Evolutionary conservation across 2,329 filamentous ascomycete genomes (phyloP), one percentile per base, ranked within the genome.

Genomic region (Penicillium freii): DNA sequence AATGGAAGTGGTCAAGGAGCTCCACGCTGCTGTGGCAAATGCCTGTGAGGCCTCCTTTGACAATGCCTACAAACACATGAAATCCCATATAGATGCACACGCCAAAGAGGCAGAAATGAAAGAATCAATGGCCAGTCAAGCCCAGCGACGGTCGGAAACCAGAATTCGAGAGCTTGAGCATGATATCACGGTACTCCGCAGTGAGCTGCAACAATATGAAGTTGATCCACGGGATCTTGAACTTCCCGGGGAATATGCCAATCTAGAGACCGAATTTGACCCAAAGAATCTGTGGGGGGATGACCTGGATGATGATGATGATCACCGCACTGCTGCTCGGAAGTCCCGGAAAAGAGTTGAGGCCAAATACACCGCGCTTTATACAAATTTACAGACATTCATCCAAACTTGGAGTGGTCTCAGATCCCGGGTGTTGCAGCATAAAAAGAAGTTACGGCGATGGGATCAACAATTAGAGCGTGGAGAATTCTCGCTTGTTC

Each of bases 321-420:
- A 57, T 23, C 40, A 47, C 29, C 36, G 54, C n/a, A 51, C 65
- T 29, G 38, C 58, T 31, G 38, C 58, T 31, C 58, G 58, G 33
- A 54, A 67, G 17, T 45, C 56, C 39, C 60, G 61, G 31, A 48
- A 65, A 46, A 54, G 52, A 6, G 51, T 75, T 29, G 63, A 62
- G n/a, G 33, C 58, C 5, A 68, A 67, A 59, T 77, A 77, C 62
- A 54, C 59, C 3, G 62, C 68, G 10, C 62, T 76, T 17, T 76
- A 76, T 45, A 48, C 53, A 9, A 70, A 73, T 50, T 46, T 70
- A 13, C 56, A 63, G 39, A 71, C 60, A 10, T 60, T 76, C 21
- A 38, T 67, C 6, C 51, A 64, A 21, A 68, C 68, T 3, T 71
- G 66, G 56, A 64, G 54, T 5, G 61, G 64, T 23, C 66, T 77